Conservation (phyloP, 305 asterid species). For the Euphrasia arctica region DNA sequence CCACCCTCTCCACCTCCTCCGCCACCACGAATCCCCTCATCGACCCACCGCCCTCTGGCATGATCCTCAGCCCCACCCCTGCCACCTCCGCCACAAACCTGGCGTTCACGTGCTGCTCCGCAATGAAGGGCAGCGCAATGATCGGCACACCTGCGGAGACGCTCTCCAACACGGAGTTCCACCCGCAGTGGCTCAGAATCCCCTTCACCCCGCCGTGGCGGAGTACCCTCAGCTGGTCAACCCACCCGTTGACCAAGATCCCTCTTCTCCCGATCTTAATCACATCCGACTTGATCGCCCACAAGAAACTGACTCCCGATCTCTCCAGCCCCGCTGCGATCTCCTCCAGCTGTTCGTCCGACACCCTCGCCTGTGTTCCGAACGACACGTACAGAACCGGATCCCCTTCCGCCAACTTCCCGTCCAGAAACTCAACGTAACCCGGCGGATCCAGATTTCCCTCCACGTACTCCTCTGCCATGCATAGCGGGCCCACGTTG, state of each 20-base stretch:
- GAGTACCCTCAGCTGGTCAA: slow-evolving; percentile 49
- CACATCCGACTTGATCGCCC: slow-evolving; percentile 40
- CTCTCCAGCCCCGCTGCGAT: slow-evolving; percentile 46
- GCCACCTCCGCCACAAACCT: slow-evolving; percentile 42
- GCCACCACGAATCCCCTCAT: slow-evolving; percentile 48
- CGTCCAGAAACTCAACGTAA: slow-evolving; percentile 43
- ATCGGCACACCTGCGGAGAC: slow-evolving; percentile 51
- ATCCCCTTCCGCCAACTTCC: slow-evolving; percentile 23
- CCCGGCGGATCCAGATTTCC: background rate
- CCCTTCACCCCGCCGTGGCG: slow-evolving; percentile 44
- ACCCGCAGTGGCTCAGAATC: slow-evolving; percentile 72
- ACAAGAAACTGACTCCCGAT: slow-evolving; percentile 49
- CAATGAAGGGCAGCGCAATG: slow-evolving; percentile 62
- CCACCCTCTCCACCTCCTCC: slow-evolving; percentile 50
- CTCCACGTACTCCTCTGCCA: slow-evolving; percentile 12
- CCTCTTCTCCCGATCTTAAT: slow-evolving; percentile 34
- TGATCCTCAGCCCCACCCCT: slow-evolving; percentile 45
- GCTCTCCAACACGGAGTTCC: slow-evolving; percentile 67
- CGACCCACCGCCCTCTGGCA: slow-evolving; percentile 37
- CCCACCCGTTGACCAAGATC: slow-evolving; percentile 51
- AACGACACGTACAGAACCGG: slow-evolving; percentile 63
- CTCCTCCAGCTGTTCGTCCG: slow-evolving; percentile 44
- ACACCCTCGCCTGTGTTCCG: slow-evolving; percentile 65
- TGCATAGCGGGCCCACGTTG: slow-evolving; percentile 63
- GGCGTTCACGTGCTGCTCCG: slow-evolving; percentile 67